Base-by-base conservation (phyloP, 192 early-diverging fungal genomes). In the Linderina pennispora region DNA sequence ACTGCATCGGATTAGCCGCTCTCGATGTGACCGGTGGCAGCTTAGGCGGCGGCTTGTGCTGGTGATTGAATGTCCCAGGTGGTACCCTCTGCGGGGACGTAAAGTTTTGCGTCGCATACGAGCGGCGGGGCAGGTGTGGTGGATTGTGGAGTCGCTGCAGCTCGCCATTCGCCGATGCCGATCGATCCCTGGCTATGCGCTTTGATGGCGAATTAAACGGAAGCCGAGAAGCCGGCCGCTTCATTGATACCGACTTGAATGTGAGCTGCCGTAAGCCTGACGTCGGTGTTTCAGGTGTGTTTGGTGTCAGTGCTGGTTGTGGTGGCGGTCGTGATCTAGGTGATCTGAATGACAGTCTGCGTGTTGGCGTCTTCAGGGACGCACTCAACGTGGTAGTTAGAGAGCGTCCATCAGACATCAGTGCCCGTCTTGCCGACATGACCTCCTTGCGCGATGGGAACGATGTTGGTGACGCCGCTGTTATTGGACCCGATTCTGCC, bases 361-460 rank as follows among this genome's bases (percentile, higher is more conserved):
- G 41, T 16, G 40, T 23, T 36, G 46, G 21, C 20, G 35, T n/a
- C n/a, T n/a, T n/a, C n/a, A n/a, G n/a, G n/a, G n/a, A n/a, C n/a
- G n/a, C n/a, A n/a, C n/a, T n/a, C n/a, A n/a, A n/a, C n/a, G n/a
- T n/a, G n/a, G n/a, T n/a, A n/a, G n/a, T n/a, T n/a, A n/a, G 18
- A 1, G 37, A 37, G n/a, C 59, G 33, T 6, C 43, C 25, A 9
- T 54, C 50, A 23, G 34, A 34, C 44, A 38, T 57, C 36, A 69
- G 25, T 0, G 66, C 66, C 1, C 59, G 36, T 21, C 66, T 45
- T 8, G 66, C 66, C 15, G 66, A 70, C 20, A 58, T 43, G 11
- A 70, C 66, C 21, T 70, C 66, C 15, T 36, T 48, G 11, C 43
- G 55, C 7, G 66, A 70, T 11, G 66, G 66, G 26, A 70, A 70